phyloP scores from a whole-genome alignment of 495 filamentous ascomycete genomes.

The Lepidopterella palustris region DNA sequence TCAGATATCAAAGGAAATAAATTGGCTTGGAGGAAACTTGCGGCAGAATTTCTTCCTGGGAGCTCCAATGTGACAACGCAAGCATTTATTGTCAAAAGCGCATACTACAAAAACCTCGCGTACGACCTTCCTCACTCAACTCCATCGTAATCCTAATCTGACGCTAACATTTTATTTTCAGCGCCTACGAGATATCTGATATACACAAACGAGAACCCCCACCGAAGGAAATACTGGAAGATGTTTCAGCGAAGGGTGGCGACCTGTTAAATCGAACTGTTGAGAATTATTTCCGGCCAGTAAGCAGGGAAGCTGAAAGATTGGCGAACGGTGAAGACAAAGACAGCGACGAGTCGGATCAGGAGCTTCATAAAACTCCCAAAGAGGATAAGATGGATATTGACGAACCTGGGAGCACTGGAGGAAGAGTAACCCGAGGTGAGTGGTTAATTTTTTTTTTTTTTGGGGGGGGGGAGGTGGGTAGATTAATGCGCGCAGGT shows the following conservation, averaged over 20 bases:
- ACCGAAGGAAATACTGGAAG: slow-evolving; percentile 74
- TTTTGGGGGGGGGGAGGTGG: no score
- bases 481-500: no score
- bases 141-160: background rate
- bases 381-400: slow-evolving; percentile 51
- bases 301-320: slow-evolving; percentile 33
- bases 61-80: slow-evolving; percentile 60
- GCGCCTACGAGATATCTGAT: slow-evolving; percentile 71
- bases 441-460: slow-evolving; percentile 12
- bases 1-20: slow-evolving; percentile 59
- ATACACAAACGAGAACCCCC: slow-evolving; percentile 67
- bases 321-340: slow-evolving; percentile 30
- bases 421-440: slow-evolving; percentile 57
- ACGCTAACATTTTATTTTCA: slow-evolving; percentile 23
- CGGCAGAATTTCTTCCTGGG: slow-evolving; percentile 55
- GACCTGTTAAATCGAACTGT: slow-evolving; percentile 67
- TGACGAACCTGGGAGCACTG: slow-evolving; percentile 54
- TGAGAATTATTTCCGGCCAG: slow-evolving; percentile 57
- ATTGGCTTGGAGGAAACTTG: slow-evolving; percentile 69
- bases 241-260: slow-evolving; percentile 66
- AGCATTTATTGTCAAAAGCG: slow-evolving; percentile 70
- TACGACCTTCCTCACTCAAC: slow-evolving; percentile 21
- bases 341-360: slow-evolving; percentile 39
- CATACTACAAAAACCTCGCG: slow-evolving; percentile 78
- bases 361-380: slow-evolving; percentile 53